Evolutionary conservation across 148 eudicot species (phyloP), one percentile per base, ranked within the genome.

Genomic region (Suaeda aralocaspica): DNA sequence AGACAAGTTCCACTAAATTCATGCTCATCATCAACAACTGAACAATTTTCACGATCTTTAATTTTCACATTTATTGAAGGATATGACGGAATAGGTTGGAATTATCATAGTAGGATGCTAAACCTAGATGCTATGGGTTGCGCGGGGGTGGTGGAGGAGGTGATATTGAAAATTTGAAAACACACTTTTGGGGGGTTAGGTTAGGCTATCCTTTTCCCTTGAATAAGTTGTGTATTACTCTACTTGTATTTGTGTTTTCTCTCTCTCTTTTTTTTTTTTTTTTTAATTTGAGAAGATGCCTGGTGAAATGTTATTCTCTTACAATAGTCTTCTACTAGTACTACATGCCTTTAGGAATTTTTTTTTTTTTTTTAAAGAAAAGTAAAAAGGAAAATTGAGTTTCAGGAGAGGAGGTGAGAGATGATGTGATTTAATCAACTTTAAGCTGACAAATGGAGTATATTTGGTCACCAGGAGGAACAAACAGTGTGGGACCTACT

Each of bases 281-380:
- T 69, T 41, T 69, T 39, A 18, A 5, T 1, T 34, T 46, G 7
- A 14, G 18, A 66, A 65, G 58, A 67, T 72, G 65, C 70, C 55
- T 72, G 71, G 71, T 74, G 77, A 57, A 67, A 74, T 59, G 70
- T 74, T 74, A 49, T 60, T 68, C 53, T 75, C 59, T 36, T 10
- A 31, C 24, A 36, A 24, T n/a, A n/a, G n/a, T n/a, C n/a, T n/a
- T n/a, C n/a, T n/a, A n/a, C n/a, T n/a, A n/a, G n/a, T n/a, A n/a
- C n/a, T n/a, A n/a, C n/a, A n/a, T n/a, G n/a, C 5, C 41, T 36
- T 36, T 36, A 36, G 41, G 41, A 36, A 4, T 36, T 36, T 36
- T 36, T 8, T 36, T 36, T 3, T 8, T n/a, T n/a, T n/a, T n/a
- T n/a, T n/a, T n/a, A n/a, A n/a, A n/a, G n/a, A n/a, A n/a, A n/a